Conservation (phyloP, 2,329 filamentous ascomycete species). For the Venturiaceae sp. region DNA sequence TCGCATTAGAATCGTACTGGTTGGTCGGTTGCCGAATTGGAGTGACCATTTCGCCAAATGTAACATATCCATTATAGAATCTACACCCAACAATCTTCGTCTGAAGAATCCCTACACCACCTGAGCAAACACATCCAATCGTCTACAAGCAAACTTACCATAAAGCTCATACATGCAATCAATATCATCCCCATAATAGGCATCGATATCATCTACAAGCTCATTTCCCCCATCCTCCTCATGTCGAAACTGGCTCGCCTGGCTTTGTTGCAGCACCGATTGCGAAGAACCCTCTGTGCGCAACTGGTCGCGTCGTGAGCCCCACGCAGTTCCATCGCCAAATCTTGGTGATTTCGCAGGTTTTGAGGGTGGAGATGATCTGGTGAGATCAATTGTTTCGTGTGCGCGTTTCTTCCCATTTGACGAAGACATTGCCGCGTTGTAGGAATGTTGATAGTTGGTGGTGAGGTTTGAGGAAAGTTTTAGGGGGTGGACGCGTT, state of each 20-base stretch:
- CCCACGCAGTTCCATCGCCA: neutral
- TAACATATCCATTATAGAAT: slow-evolving; percentile 25
- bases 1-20: slow-evolving; percentile 64
- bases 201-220: neutral
- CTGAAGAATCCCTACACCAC: slow-evolving; percentile 11
- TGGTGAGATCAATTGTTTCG: neutral
- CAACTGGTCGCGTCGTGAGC: neutral
- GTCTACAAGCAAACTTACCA: neutral
- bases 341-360: neutral
- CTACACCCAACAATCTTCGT: slow-evolving; percentile 51
- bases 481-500: neutral
- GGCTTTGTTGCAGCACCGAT: neutral
- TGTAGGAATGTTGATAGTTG: neutral
- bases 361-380: neutral
- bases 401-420: neutral
- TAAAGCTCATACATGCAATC: slow-evolving; percentile 1
- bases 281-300: neutral
- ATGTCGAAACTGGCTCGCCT: slow-evolving; percentile 3
- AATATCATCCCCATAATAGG: neutral
- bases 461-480: neutral
- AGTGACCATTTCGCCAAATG: slow-evolving; percentile 23
- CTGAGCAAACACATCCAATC: neutral
- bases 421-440: neutral
- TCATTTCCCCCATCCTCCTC: slow-evolving; percentile 6
- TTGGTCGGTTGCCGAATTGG: slow-evolving; percentile 55